Base-by-base conservation (phyloP, 2,329 filamentous ascomycete species). In the Sclerotinia minor region DNA sequence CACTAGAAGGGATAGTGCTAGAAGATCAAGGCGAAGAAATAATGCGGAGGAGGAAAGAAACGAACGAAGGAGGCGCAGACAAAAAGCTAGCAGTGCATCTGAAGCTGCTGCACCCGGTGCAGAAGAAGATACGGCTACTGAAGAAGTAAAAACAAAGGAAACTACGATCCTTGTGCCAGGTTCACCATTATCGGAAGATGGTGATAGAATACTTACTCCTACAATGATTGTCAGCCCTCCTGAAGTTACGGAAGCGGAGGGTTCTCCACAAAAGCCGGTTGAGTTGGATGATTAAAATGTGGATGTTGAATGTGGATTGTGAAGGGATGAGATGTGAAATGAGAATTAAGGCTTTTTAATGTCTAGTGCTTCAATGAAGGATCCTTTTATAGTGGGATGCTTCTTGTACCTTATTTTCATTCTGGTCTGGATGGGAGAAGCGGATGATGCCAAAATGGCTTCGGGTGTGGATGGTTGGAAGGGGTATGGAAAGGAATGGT, bases 1-100 rank as follows among this genome's bases (percentile, higher is more conserved):
- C 26, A 81, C 86, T 77, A 81, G 84, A 79, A 79, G 87, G 68
- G 84, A 89, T 73, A 86, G 81, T 69, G 82, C 92, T 67, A 81
- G 92, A 66, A 84, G 87, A 67, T 80, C 88, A 70, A 54, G 78
- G 63, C 45, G 77, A 79, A 81, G 70, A 78, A 84, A 94, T 76
- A 92, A 87, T 70, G 91, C 92, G 1, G 92, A 95, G 73, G 90
- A 92, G 71, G 92, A 96, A 79, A 82, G 92, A 65, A 84, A 87
- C 68, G 82, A 85, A 71, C 81, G 92, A 53, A 81, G 92, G 73
- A 80, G 90, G 71, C 82, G 92, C 73, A 82, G 91, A 71, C 86
- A 90, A 69, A 89, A 86, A 75, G 83, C 84, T 13, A 78, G 79
- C 17, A 81, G 76, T 55, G 70, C 69, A 6, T 71, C 73, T 3